Evolutionary conservation across 441 rosid genomes (phyloP).

Genomic region (Breynia disticha): DNA sequence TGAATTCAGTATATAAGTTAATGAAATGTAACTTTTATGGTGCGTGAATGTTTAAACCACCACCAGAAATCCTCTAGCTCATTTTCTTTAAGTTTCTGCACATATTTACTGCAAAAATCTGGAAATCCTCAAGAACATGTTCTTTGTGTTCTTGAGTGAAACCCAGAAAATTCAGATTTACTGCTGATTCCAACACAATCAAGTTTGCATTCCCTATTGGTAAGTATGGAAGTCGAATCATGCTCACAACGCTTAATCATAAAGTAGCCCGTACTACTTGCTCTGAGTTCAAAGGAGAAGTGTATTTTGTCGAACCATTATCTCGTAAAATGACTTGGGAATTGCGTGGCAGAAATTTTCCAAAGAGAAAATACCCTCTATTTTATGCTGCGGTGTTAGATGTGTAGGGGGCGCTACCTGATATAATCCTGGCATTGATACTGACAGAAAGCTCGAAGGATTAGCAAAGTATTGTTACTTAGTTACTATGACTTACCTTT

Average conservation of each 20-base stretch:
- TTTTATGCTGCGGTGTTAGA: conserved; percentile 13
- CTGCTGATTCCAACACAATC: too few relatives aligned
- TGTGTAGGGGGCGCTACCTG: conserved; percentile 22
- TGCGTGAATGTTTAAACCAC: too few relatives aligned
- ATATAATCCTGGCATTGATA: conserved; percentile 15
- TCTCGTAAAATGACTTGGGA: conserved; percentile 12
- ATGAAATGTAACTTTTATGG: too few relatives aligned
- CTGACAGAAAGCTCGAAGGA: conserved; percentile 5
- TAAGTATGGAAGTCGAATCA: background rate
- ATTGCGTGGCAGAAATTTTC: conserved; percentile 13
- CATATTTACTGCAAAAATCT: too few relatives aligned
- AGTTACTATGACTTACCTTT: conserved; percentile 21
- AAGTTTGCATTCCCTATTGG: background rate
- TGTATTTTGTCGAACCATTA: conserved; percentile 10
- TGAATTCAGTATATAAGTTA: too few relatives aligned
- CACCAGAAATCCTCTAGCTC: too few relatives aligned
- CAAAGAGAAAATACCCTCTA: conserved; percentile 12
- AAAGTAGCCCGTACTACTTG: conserved; percentile 3
- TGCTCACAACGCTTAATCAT: conserved; percentile 1
- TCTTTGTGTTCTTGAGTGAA: too few relatives aligned
- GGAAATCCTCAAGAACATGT: too few relatives aligned
- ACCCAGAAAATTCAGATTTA: too few relatives aligned
- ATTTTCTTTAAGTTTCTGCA: too few relatives aligned
- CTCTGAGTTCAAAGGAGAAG: background rate
- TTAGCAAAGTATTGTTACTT: conserved; percentile 13